Conservation (phyloP, 352 stramenopile genomes). For the Globisporangium megalacanthum region DNA sequence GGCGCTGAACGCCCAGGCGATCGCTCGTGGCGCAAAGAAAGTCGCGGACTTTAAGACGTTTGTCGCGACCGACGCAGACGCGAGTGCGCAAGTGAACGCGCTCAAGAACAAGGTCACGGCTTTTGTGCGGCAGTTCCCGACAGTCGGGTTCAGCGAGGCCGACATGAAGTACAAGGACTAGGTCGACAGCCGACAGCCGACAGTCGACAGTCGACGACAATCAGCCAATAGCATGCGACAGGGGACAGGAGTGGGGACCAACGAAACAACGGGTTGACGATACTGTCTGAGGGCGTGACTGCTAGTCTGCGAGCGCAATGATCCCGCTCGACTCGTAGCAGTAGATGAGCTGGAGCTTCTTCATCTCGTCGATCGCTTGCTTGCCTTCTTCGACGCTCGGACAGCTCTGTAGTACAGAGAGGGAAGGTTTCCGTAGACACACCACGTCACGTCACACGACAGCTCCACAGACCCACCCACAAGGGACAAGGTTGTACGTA, state of each 20-base stretch:
- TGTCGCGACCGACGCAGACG: constrained; percentile 49
- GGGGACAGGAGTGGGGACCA: too few species aligned
- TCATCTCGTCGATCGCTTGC: constrained; percentile 64
- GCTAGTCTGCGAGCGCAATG: constrained; percentile 59
- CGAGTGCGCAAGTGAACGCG: constrained; percentile 54
- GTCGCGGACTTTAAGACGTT: constrained; percentile 88
- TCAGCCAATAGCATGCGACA: neutral
- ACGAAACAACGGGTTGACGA: too few species aligned
- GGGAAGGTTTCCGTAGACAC: neutral
- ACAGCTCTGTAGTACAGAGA: constrained; percentile 40
- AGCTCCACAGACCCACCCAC: constrained; percentile 6
- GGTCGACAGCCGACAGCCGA: neutral
- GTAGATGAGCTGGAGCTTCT: constrained; percentile 77
- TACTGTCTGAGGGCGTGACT: neutral
- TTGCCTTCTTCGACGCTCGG: constrained; percentile 68
- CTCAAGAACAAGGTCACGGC: constrained; percentile 88
- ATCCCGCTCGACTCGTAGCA: constrained; percentile 78
- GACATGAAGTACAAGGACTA: constrained; percentile 90
- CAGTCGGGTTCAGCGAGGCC: constrained; percentile 94
- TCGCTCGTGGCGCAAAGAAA: constrained; percentile 93
- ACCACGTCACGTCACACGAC: constrained; percentile 6
- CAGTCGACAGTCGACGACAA: neutral
- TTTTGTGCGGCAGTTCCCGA: constrained; percentile 95
- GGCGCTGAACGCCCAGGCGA: constrained; percentile 86
- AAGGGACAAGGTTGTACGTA: constrained; percentile 19